phyloP scores from a whole-genome alignment of 2,329 filamentous ascomycete species.

The Calonectria honghensis region DNA sequence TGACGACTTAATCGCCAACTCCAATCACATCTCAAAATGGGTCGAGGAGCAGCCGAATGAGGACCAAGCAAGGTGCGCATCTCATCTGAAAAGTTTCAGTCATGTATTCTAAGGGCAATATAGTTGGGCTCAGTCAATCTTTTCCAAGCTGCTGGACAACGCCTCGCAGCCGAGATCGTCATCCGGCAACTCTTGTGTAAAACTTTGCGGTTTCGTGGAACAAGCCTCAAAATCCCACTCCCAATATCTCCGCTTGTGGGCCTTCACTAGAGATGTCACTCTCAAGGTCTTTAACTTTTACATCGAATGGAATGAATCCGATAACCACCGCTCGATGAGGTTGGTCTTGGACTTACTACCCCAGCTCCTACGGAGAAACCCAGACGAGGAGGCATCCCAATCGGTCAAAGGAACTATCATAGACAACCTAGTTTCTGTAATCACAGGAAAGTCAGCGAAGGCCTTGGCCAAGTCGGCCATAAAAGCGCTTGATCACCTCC shows the following conservation, averaged over 20 bases:
- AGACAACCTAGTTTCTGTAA: conserved; percentile 73
- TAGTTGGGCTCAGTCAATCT: conserved; percentile 64
- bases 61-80: conserved; percentile 61
- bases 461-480: conserved; percentile 82
- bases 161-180: conserved; percentile 73
- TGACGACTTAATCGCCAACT: conserved; percentile 60
- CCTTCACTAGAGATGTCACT: conserved; percentile 70
- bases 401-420: conserved; percentile 68
- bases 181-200: conserved; percentile 74
- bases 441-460: conserved; percentile 76
- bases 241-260: conserved; percentile 66
- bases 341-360: conserved; percentile 76
- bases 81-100: conserved; percentile 38
- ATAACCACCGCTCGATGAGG: conserved; percentile 78
- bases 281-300: conserved; percentile 76
- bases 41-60: conserved; percentile 63
- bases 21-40: conserved; percentile 63
- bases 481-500: conserved; percentile 79
- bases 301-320: conserved; percentile 80
- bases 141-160: conserved; percentile 67
- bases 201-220: conserved; percentile 78
- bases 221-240: conserved; percentile 72
- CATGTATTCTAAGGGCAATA: conserved; percentile 50
- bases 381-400: conserved; percentile 61
- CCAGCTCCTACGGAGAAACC: conserved; percentile 70